A percentile compares a stretch with the other conserved stretches of the same genome.
phyloP scores from a whole-genome alignment of 768 basidiomycete species.

The Suillus fuscotomentosus region DNA sequence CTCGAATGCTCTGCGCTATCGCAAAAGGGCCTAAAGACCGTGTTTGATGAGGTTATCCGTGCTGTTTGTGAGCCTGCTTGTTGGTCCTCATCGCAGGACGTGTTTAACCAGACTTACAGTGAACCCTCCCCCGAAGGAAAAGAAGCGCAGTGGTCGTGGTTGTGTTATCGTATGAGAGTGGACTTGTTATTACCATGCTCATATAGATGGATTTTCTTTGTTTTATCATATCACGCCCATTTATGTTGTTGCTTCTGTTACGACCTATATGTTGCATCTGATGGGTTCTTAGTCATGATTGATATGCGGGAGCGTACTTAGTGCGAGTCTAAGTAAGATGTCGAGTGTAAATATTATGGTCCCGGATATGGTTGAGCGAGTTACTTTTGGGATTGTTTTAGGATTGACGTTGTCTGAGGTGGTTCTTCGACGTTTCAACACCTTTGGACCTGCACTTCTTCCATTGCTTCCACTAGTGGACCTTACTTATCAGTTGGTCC shows the following conservation, averaged over 20 bases:
- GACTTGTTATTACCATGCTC: constrained; percentile 21
- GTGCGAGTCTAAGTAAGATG: constrained; percentile 26
- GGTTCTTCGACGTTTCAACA: constrained; percentile 1
- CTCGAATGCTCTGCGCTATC: constrained; percentile 95
- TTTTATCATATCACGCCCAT: constrained; percentile 54
- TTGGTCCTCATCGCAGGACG: constrained; percentile 7
- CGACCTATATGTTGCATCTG: constrained; percentile 53
- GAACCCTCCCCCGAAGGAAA: constrained; percentile 70
- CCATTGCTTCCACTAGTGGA: background rate
- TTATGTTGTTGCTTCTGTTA: constrained; percentile 70
- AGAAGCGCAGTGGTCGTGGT: constrained; percentile 39
- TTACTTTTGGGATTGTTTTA: background rate
- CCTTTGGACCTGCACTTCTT: background rate
- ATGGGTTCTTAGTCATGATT: constrained; percentile 9
- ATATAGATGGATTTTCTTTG: constrained; percentile 34
- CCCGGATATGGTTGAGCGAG: constrained; percentile 1
- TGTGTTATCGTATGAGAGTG: constrained; percentile 73
- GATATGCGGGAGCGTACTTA: constrained; percentile 25
- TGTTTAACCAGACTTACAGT: constrained; percentile 40
- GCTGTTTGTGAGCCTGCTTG: constrained; percentile 74
- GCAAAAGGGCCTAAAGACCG: constrained; percentile 98
- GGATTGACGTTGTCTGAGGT: background rate
- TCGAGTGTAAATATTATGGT: constrained; percentile 1
- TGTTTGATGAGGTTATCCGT: constrained; percentile 98
- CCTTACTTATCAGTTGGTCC: background rate